phyloP scores from a whole-genome alignment of 257 asterid species.

The Scutellaria barbata region DNA sequence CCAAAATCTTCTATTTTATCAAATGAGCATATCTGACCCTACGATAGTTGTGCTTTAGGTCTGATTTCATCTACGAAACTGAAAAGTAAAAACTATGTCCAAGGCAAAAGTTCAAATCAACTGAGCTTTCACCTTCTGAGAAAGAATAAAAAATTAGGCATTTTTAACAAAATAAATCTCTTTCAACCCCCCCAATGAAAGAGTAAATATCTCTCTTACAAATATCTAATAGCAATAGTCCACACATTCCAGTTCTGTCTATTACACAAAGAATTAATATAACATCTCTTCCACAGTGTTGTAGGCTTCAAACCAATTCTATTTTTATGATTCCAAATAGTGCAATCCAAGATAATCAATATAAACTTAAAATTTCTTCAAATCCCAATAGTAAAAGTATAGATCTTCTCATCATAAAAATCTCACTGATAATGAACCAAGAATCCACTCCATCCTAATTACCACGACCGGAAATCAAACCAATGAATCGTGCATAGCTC shows the following conservation, averaged over 20 bases:
- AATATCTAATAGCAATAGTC: neutral
- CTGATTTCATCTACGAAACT: neutral
- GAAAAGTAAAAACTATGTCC: neutral
- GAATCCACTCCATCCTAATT: conserved; percentile 5
- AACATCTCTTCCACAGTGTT: neutral
- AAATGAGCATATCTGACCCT: neutral
- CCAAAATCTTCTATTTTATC: neutral
- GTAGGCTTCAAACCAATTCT: neutral
- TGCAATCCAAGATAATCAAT: neutral
- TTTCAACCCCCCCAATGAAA: neutral
- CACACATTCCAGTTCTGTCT: neutral
- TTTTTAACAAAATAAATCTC: neutral
- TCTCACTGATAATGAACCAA: conserved; percentile 7
- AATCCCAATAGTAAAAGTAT: neutral
- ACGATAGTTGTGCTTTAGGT: neutral
- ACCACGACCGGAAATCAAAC: neutral
- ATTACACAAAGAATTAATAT: neutral
- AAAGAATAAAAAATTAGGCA: neutral
- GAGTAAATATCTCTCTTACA: neutral
- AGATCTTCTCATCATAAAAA: neutral
- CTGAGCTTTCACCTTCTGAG: conserved; percentile 18
- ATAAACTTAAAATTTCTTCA: neutral
- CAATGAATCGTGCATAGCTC: conserved; percentile 3
- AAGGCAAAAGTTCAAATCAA: neutral
- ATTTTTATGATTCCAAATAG: neutral